Percentiles rank a stretch among this genome's conserved stretches.
Conservation (phyloP, 352 stramenopile species). For the Phytophthora vignae region DNA sequence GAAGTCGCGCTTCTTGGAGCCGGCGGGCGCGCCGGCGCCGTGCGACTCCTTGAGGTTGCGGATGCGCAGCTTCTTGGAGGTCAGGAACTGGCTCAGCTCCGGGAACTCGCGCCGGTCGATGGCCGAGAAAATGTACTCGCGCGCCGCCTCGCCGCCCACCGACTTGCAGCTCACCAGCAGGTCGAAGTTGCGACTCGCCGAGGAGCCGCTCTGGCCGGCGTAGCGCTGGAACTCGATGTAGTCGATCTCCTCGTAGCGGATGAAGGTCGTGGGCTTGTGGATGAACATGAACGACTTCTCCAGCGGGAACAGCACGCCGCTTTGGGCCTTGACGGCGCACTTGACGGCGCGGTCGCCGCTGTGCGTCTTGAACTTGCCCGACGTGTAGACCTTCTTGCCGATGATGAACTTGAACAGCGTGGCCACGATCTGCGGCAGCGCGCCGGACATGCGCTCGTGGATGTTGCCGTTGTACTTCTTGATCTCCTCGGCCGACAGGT, state of each 20-base stretch:
- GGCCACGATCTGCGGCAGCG: conserved; percentile 97
- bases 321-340: conserved; percentile 95
- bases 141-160: conserved; percentile 78
- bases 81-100: conserved; percentile 95
- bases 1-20: conserved; percentile 79
- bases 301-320: conserved; percentile 97
- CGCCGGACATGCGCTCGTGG: conserved; percentile 95
- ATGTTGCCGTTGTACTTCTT: conserved; percentile 98
- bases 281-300: conserved; percentile 99
- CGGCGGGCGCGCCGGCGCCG: conserved; percentile 34
- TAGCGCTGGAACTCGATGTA: conserved; percentile 99
- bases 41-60: conserved; percentile 93
- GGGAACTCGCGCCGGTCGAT: conserved; percentile 97
- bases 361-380: conserved; percentile 92
- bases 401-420: conserved; percentile 98
- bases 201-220: conserved; percentile 87
- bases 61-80: conserved; percentile 95
- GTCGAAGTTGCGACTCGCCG: conserved; percentile 96
- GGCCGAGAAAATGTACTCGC: conserved; percentile 96
- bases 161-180: conserved; percentile 93
- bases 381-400: conserved; percentile 97
- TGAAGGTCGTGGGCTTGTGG: conserved; percentile 98
- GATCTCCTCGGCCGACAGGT: conserved; percentile 97
- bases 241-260: conserved; percentile 99
- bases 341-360: conserved; percentile 90